Base-by-base conservation (phyloP, 2,329 filamentous ascomycete species). In the Alternaria sp. region DNA sequence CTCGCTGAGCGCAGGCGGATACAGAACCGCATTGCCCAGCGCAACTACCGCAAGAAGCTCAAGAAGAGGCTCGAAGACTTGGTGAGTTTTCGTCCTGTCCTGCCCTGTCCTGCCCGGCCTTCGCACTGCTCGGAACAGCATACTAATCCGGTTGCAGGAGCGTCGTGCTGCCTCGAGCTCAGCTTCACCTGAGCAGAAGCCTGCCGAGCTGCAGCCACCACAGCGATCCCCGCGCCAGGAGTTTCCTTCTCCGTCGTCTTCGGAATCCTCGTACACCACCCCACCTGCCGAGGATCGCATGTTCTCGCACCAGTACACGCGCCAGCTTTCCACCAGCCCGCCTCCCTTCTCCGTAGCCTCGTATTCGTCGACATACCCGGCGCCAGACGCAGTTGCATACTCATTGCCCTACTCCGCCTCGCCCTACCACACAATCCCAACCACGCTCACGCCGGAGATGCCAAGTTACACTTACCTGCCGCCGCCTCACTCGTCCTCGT, bases 1-100 rank as follows among this genome's bases (percentile, higher is more conserved):
- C 88, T 98, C 60, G 94, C 93, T 51, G 94, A 98, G 81, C 89
- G 95, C 74, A 85, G 93, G 72, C 87, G 93, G 76, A 97, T 97
- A 82, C 93, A 98, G 81, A 98, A 98, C 82, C 89, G 94, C 70
- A 97, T 98, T 84, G 94, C 94, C 68, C 94, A 98, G 81, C 90
- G 93, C 73, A 97, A 97, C 83, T 97, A 97, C 82, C 93, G 91
- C 85, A 94, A 94, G 87, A 94, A 94, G 87, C 88, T 94, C 71
- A 94, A 95, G 90, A 90, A 90, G 82, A 88, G 91, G 72, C 84
- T 95, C 74, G 90, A 94, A 83, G 91, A 94, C 75, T 85, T 94
- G 69, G 67, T 70, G 48, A 63, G 68, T 71, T 55, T 33, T 39
- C 55, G 53, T 54, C 51, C 39, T 54, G 46, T 50, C 50, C 29